Percentiles rank a stretch among this genome's conserved stretches.
phyloP scores from a whole-genome alignment of 495 filamentous ascomycete genomes.

The Aspergillus mulundensis region DNA sequence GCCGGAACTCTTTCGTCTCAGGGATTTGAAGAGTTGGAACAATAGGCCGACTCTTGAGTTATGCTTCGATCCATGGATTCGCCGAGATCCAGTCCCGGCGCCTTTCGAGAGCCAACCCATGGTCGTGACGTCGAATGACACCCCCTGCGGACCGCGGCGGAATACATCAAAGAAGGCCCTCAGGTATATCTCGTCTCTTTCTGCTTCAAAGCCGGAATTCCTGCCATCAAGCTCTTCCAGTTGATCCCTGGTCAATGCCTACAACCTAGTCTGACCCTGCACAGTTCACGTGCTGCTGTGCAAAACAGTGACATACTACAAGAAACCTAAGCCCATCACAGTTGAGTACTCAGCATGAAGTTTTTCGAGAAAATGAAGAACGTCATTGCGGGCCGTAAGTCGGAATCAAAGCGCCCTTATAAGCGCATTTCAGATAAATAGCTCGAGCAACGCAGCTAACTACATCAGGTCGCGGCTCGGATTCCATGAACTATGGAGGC shows the following conservation, averaged over 20 bases:
- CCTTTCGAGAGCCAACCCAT: not conserved
- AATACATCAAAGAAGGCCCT: constrained; percentile 1
- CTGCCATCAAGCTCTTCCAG: not conserved
- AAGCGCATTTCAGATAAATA: not conserved
- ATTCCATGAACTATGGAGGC: constrained; percentile 26
- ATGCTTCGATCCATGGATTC: not conserved
- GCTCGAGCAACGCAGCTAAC: not conserved
- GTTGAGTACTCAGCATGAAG: too few species aligned
- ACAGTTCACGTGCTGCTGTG: not conserved
- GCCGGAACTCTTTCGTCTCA: too few species aligned
- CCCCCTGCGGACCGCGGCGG: not conserved
- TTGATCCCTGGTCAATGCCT: not conserved
- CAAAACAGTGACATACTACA: not conserved
- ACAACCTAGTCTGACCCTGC: not conserved
- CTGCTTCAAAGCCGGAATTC: not conserved
- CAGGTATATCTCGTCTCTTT: not conserved
- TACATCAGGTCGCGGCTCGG: constrained; percentile 32
- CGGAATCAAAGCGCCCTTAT: constrained; percentile 18
- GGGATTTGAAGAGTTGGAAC: too few species aligned
- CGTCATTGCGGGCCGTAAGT: constrained; percentile 44
- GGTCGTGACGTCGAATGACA: constrained; percentile 4
- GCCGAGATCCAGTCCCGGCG: not conserved
- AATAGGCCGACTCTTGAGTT: too few species aligned
- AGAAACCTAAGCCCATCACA: too few species aligned
- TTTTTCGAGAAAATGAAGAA: constrained; percentile 76